Conservation (phyloP, 495 filamentous ascomycete genomes). For the Aspergillus baeticus region DNA sequence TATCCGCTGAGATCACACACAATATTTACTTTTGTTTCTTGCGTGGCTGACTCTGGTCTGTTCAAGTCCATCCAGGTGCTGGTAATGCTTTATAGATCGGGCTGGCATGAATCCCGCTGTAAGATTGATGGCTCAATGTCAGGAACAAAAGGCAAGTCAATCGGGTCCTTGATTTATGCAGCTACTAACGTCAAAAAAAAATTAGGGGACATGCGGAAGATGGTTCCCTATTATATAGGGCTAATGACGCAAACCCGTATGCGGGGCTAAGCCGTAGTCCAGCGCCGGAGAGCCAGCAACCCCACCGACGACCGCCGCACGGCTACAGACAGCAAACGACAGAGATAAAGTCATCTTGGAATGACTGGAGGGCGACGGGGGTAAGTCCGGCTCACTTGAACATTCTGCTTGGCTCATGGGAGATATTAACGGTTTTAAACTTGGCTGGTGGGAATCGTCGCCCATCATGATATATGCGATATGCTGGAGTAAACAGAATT, state of each 20-base stretch:
- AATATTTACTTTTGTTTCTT: constrained; percentile 2
- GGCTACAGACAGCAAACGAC: background rate
- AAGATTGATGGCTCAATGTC: constrained; percentile 11
- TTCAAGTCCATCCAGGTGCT: constrained; percentile 13
- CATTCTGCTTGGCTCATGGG: background rate
- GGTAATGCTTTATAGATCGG: constrained; percentile 21
- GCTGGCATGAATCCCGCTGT: constrained; percentile 16
- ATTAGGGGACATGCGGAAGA: constrained; percentile 9
- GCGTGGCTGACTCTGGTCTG: constrained; percentile 14
- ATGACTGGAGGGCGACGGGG: constrained; percentile 9
- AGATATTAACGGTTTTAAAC: background rate
- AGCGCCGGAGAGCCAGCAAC: constrained; percentile 13
- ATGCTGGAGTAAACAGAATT: background rate
- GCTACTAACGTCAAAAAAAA: background rate
- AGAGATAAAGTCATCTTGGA: background rate
- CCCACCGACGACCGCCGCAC: background rate
- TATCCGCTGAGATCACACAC: background rate
- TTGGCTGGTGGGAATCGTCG: constrained; percentile 8
- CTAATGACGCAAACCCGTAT: constrained; percentile 21
- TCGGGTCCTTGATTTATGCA: background rate
- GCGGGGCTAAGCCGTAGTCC: constrained; percentile 17
- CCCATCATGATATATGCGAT: background rate
- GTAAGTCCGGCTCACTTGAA: constrained; percentile 1
- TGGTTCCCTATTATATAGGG: constrained; percentile 16
- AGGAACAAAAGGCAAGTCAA: constrained; percentile 5